Evolutionary conservation across 192 early-diverging fungal species (phyloP).

Genomic region (Coemansia sp.): DNA sequence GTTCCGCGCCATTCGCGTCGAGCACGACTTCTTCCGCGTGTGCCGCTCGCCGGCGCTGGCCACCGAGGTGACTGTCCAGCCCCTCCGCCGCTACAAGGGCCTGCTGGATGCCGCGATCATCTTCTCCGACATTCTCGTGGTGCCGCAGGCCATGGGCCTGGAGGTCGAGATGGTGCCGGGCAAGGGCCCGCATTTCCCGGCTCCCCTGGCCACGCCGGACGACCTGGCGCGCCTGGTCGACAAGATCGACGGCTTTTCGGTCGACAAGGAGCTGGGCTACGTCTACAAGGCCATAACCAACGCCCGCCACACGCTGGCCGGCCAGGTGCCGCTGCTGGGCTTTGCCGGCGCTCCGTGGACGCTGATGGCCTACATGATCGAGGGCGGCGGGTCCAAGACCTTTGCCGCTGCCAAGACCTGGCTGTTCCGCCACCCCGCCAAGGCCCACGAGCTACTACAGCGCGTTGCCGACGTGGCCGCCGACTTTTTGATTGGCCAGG

Average conservation of each 20-base stretch:
- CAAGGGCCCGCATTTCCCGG: conserved; percentile 85
- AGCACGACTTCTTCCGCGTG: conserved; percentile 92
- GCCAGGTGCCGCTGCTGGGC: conserved; percentile 87
- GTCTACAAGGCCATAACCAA: conserved; percentile 93
- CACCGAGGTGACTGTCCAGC: conserved; percentile 92
- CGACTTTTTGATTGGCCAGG: conserved; percentile 85
- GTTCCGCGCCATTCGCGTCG: conserved; percentile 74
- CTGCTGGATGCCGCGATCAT: conserved; percentile 96
- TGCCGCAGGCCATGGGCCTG: conserved; percentile 95
- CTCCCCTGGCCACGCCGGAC: conserved; percentile 64
- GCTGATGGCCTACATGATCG: conserved; percentile 98
- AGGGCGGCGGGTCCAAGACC: conserved; percentile 92
- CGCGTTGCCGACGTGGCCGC: conserved; percentile 80
- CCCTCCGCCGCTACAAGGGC: conserved; percentile 84
- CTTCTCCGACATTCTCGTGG: conserved; percentile 96
- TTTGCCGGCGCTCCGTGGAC: conserved; percentile 99
- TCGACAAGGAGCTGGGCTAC: conserved; percentile 72
- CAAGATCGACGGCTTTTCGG: conserved; percentile 36
- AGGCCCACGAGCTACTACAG: conserved; percentile 69
- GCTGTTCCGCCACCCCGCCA: conserved; percentile 74
- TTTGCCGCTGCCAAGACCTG: conserved; percentile 86
- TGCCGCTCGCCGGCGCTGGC: conserved; percentile 90
- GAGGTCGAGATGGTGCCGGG: conserved; percentile 90
- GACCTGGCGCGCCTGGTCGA: conserved; percentile 75
- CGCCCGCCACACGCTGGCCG: conserved; percentile 76